Evolutionary conservation across 495 filamentous ascomycete species (phyloP).

Genomic region (Penicillium flavigenum): DNA sequence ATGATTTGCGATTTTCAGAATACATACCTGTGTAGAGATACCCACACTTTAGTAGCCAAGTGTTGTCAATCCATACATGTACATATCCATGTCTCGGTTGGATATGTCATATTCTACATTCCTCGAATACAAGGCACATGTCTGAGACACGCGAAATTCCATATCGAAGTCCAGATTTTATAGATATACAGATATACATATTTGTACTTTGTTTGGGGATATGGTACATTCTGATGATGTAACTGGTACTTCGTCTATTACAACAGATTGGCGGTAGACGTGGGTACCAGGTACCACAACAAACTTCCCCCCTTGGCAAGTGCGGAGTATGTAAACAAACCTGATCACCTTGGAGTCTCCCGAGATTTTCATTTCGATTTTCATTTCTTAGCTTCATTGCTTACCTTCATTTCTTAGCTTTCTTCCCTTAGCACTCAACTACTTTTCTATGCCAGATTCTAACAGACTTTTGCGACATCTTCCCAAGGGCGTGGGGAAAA

Average conservation of each 20-base stretch:
- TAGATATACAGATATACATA: conserved; percentile 11
- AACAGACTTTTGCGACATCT: conserved; percentile 8
- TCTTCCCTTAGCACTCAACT: neutral
- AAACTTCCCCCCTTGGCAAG: conserved; percentile 33
- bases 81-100: neutral
- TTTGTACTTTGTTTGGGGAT: conserved; percentile 3
- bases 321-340: conserved; percentile 36
- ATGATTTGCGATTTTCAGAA: neutral
- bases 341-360: neutral
- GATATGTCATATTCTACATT: conserved; percentile 9
- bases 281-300: conserved; percentile 26
- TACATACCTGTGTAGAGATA: neutral
- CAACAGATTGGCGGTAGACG: neutral
- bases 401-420: neutral
- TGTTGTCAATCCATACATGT: neutral
- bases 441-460: conserved; percentile 1
- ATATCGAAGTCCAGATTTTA: conserved; percentile 7
- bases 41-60: neutral
- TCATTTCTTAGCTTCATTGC: neutral
- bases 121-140: conserved; percentile 14
- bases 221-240: conserved; percentile 6
- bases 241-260: conserved; percentile 5
- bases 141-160: conserved; percentile 25
- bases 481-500: conserved; percentile 20
- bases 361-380: neutral